Conservation (phyloP, 768 basidiomycete species). For the Hypholoma sublateritium region DNA sequence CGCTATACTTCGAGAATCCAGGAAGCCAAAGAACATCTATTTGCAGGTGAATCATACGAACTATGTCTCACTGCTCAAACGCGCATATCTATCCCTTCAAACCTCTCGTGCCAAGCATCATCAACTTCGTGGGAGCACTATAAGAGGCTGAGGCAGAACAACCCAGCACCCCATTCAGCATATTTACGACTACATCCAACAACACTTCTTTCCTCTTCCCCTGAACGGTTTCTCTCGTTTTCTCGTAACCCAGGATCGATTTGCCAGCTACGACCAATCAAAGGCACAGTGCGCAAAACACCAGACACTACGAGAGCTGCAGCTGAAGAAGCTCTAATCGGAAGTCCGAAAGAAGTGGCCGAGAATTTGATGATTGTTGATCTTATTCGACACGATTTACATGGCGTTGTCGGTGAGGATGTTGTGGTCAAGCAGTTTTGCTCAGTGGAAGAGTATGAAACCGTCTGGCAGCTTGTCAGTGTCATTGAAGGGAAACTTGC, state of each 20-base stretch:
- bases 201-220: slow-evolving; percentile 82
- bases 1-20: slow-evolving; percentile 70
- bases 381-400: slow-evolving; percentile 89
- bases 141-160: slow-evolving; percentile 65
- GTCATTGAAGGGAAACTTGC: slow-evolving; percentile 77
- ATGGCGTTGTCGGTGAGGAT: slow-evolving; percentile 78
- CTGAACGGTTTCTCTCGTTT: slow-evolving; percentile 88
- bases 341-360: slow-evolving; percentile 85
- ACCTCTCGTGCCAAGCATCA: slow-evolving; percentile 22
- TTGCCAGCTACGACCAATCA: slow-evolving; percentile 91
- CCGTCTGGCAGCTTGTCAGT: slow-evolving; percentile 94
- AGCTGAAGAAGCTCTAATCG: slow-evolving; percentile 61
- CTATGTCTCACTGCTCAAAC: slow-evolving; percentile 85
- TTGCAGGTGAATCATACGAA: slow-evolving; percentile 89
- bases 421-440: slow-evolving; percentile 87
- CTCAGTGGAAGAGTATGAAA: slow-evolving; percentile 86
- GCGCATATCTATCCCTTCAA: slow-evolving; percentile 46
- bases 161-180: slow-evolving; percentile 88
- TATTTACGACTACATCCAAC: slow-evolving; percentile 78
- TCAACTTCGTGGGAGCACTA: slow-evolving; percentile 73
- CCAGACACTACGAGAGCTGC: slow-evolving; percentile 61
- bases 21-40: slow-evolving; percentile 70
- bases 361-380: slow-evolving; percentile 99
- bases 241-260: slow-evolving; percentile 60
- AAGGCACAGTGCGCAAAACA: slow-evolving; percentile 82